Evolutionary conservation across 495 filamentous ascomycete genomes (phyloP), one percentile per base, ranked within the genome.

Genomic region (Hypoxylon fragiforme): DNA sequence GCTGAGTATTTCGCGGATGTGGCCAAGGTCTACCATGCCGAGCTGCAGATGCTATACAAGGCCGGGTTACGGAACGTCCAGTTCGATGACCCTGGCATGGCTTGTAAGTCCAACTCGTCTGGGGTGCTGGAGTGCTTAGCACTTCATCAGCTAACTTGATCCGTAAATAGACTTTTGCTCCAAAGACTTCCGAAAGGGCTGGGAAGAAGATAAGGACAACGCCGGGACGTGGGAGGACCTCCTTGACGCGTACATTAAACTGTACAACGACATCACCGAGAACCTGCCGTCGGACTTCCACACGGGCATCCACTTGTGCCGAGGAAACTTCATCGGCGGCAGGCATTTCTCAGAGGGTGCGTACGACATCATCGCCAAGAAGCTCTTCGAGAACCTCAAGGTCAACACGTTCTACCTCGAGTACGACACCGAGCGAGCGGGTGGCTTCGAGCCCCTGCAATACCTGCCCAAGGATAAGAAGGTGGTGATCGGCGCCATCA

Each of bases 351-450:
- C 84, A 46, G 85, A 89, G 69, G 89, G 89, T 22, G 85, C 83
- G 15, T 94, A 92, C 69, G 89, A 92, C 69, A 76, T 81, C 45
- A 90, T 94, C 53, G 89, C 89, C 38, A 79, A 80, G 60, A 89
- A 87, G 74, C 79, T 94, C 11, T 94, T 94, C 77, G 76, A 84
- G 50, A 74, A 87, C 51, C 77, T 91, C 34, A 81, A 89, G 54
- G 83, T 90, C 12, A 79, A 87, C 70, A 90, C 87, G 3, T 92
- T 87, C 73, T 91, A 90, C 66, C 83, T 92, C 45, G 89, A 92
- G 69, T 92, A 91, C 69, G 89, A 91, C 73, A 91, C 86, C 11
- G 76, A 78, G 19, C 80, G 88, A 3, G 79, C 86, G 8, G 89
- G 89, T 12, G 85, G 86, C 18, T 92, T 94, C 62, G 88, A 90